Evolutionary conservation across 331 rosid species (phyloP), one percentile per base, ranked within the genome.

Genomic region (Rhamnella rubrinervis): DNA sequence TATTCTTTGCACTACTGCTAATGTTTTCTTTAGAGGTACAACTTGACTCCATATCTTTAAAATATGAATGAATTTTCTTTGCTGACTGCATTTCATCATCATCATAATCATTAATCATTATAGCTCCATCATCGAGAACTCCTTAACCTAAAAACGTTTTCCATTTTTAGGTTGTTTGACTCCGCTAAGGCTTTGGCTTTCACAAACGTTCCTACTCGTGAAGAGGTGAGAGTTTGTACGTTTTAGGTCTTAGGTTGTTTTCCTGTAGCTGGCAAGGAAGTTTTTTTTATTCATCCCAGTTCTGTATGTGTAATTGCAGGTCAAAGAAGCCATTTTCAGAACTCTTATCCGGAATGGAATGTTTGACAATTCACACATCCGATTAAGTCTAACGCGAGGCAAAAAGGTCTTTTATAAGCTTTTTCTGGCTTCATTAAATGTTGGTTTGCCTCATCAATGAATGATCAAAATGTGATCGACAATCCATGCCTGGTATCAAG

Each of bases 101-200:
- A 44, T 44, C 49, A 44, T 2, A 44, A 8, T 10, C 14, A 44
- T 44, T 44, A 44, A 44, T 44, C 49, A 11, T 11, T 44, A n/a
- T 44, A 44, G 49, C 49, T 7, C 16, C 49, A 9, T 11, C 49
- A 44, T 44, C 16, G 11, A 44, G 13, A 44, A 37, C 12, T 4
- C 49, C 49, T 19, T 23, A 23, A 40, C 53, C 1, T 38, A 21
- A 40, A n/a, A 71, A 25, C 61, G 52, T 37, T 65, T 71, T 64
- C 55, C 62, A 65, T 70, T 63, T 73, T 18, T 70, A 91, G 97
- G 84, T 59, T 91, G 76, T 88, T 86, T 76, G 97, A 91, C 85
- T 91, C 97, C 1, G 90, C 97, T 66, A 91, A 88, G 83, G 96
- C 97, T 67, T 83, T 91, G 86, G 97, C 93, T 61, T 91, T 91